Percentiles rank a stretch among this genome's conserved stretches.
Conservation (phyloP, 108 stramenopile genomes). For the Skeletonema potamos region DNA sequence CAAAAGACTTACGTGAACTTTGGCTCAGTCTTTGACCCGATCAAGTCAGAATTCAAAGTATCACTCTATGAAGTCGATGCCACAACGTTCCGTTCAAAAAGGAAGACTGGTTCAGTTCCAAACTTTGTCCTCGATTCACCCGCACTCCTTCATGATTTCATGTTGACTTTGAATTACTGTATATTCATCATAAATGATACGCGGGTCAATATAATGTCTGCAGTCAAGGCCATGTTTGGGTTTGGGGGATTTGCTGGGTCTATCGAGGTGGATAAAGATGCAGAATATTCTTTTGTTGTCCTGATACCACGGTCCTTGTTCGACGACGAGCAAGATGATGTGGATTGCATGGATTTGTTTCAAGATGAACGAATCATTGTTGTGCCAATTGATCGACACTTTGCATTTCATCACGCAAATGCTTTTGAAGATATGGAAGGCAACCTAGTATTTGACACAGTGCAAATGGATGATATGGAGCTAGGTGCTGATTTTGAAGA, state of each 20-base stretch:
- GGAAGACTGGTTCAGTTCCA: not conserved
- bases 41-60: conserved; percentile 1
- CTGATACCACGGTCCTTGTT: conserved; percentile 29
- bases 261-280: conserved; percentile 35
- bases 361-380: conserved; percentile 23
- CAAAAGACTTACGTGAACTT: conserved; percentile 23
- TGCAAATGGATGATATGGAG: conserved; percentile 16
- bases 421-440: conserved; percentile 53
- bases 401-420: conserved; percentile 53
- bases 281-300: conserved; percentile 5
- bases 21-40: conserved; percentile 28
- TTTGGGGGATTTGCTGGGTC: conserved; percentile 19
- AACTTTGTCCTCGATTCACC: conserved; percentile 10
- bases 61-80: conserved; percentile 23
- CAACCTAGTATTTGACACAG: conserved; percentile 44
- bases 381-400: conserved; percentile 20
- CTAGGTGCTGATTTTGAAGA: not conserved
- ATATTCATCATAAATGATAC: conserved; percentile 18
- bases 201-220: not conserved
- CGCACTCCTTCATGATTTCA: conserved; percentile 45
- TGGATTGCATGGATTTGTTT: conserved; percentile 13
- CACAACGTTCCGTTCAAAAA: conserved; percentile 10
- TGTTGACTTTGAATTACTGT: conserved; percentile 43
- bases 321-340: conserved; percentile 1
- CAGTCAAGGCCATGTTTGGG: conserved; percentile 38